Evolutionary conservation across 2,329 filamentous ascomycete species (phyloP).

Genomic region (Fusarium siculi): DNA sequence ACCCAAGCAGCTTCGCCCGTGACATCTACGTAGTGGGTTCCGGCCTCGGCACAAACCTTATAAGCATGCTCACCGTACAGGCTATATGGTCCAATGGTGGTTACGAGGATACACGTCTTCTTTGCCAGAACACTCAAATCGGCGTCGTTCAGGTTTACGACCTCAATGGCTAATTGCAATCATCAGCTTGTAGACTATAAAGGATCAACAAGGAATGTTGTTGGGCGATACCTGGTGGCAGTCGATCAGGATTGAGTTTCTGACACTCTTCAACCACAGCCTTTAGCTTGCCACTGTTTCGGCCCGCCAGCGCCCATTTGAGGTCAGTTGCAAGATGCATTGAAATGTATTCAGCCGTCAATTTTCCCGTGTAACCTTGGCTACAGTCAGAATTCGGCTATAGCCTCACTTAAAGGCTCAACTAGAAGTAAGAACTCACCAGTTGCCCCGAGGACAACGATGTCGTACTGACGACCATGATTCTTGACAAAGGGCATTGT

Average conservation of each 20-base stretch:
- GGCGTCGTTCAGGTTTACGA: constrained; percentile 58
- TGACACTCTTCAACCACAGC: constrained; percentile 74
- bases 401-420: background rate
- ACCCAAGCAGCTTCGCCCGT: constrained; percentile 71
- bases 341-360: constrained; percentile 80
- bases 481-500: constrained; percentile 58
- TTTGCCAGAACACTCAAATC: constrained; percentile 62
- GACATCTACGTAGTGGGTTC: constrained; percentile 73
- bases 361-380: constrained; percentile 83
- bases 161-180: constrained; percentile 59
- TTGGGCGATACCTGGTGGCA: constrained; percentile 69
- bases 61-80: constrained; percentile 68
- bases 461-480: constrained; percentile 65
- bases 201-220: background rate
- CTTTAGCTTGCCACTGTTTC: constrained; percentile 80
- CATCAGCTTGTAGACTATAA: background rate
- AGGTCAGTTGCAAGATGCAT: constrained; percentile 77
- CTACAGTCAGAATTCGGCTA: constrained; percentile 15
- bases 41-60: constrained; percentile 69
- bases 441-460: constrained; percentile 68
- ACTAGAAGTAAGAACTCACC: constrained; percentile 52
- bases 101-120: constrained; percentile 67
- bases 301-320: constrained; percentile 89
- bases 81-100: constrained; percentile 69
- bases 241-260: constrained; percentile 73